Evolutionary conservation across 2,329 filamentous ascomycete genomes (phyloP), one percentile per base, ranked within the genome.

Genomic region (Cladophialophora chaetospira): DNA sequence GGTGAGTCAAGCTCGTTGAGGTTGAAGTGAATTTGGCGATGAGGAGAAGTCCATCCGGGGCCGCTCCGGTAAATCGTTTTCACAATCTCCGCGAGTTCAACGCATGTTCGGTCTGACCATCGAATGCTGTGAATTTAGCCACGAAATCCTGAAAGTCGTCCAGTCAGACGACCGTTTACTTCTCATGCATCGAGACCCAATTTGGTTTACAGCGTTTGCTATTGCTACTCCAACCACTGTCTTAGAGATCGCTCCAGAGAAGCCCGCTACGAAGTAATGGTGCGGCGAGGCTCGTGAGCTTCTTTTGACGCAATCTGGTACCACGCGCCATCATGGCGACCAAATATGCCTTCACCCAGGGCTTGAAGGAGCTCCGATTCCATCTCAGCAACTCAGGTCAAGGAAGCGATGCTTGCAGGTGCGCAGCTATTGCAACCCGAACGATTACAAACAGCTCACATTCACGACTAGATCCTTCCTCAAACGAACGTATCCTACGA

Each of bases 331-430:
- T 66, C 65, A 97, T 97, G 94, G 90, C 91, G 67, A 81, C 83
- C 77, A 96, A 94, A 82, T 97, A 96, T 79, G 90, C 86, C 68
- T 99, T 99, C 78, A 83, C 85, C 67, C 88, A 91, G 75, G 80
- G 85, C 65, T 82, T 99, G 73, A 96, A 91, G 82, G 94, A 99
- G 82, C 83, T 99, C 73, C 89, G 94, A 73, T 99, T 99, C 79
- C 83, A 96, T 69, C 93, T 97, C 79, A 97, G 94, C 81, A 93
- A 97, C 78, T 92, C 90, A 51, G 89, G 88, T 65, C 88, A 96
- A 73, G 87, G 91, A 72, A 96, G 93, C 80, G 88, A 90, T 69
- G 87, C 90, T 63, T 88, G 89, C 63, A 87, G 94, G 94, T 96
- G 80, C 71, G 81, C 47, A n/a, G n/a, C 40, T 23, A 19, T 21